A percentile compares a stretch with the other conserved stretches of the same genome.
Evolutionary conservation across 495 filamentous ascomycete genomes (phyloP).

Genomic region (Usnea hakonensis): DNA sequence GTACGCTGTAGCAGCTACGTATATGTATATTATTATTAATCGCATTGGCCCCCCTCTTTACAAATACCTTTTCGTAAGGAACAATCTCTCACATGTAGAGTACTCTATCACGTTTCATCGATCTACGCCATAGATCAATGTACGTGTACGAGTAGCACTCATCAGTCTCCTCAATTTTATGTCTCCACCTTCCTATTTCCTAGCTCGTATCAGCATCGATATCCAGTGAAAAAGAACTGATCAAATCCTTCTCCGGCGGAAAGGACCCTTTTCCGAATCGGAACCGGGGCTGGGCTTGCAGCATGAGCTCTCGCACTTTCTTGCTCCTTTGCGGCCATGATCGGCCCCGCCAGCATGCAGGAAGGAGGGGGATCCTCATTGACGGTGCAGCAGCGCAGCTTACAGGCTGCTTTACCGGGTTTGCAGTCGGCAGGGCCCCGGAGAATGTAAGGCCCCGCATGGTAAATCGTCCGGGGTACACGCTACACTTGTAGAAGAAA

Average conservation of each 20-base stretch:
- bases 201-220: not conserved
- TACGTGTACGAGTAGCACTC: no score
- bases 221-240: no score
- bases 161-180: not conserved
- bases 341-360: not conserved
- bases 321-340: not conserved
- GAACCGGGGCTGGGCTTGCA: not conserved
- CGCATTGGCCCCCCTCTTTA: not conserved
- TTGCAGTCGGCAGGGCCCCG: not conserved
- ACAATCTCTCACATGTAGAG: not conserved
- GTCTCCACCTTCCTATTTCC: not conserved
- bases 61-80: not conserved
- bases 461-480: no score
- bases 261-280: no score
- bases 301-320: not conserved
- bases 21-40: no score
- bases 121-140: not conserved
- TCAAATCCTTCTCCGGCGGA: no score
- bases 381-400: not conserved
- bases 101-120: not conserved
- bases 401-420: not conserved
- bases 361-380: not conserved
- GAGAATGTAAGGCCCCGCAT: not conserved
- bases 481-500: no score
- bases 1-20: no score